Conservation (phyloP, 2,329 filamentous ascomycete species). For the Penicillium sp. region DNA sequence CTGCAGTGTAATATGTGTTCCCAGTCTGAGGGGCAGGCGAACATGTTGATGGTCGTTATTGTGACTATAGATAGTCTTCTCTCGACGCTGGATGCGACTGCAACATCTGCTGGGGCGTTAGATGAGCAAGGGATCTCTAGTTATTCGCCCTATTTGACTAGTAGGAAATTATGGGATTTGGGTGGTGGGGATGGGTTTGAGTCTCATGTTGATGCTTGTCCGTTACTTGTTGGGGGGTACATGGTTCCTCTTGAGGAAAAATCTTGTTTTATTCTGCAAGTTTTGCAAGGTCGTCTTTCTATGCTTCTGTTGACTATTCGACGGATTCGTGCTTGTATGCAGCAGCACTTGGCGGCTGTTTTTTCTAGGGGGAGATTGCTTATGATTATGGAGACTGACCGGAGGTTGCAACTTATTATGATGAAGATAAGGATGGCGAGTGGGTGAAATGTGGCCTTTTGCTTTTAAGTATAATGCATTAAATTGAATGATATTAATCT, state of each 20-base stretch:
- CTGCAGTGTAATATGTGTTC: slow-evolving; percentile 31
- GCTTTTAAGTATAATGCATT: not conserved
- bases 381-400: slow-evolving; percentile 36
- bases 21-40: slow-evolving; percentile 20
- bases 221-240: slow-evolving; percentile 29
- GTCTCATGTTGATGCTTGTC: slow-evolving; percentile 26
- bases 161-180: not conserved
- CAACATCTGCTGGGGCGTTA: slow-evolving; percentile 13
- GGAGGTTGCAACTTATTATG: slow-evolving; percentile 30
- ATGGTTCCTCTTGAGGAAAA: slow-evolving; percentile 30
- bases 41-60: slow-evolving; percentile 32
- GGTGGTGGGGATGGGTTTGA: slow-evolving; percentile 9
- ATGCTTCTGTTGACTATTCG: slow-evolving; percentile 28
- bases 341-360: slow-evolving; percentile 21
- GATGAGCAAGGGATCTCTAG: slow-evolving; percentile 9
- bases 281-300: slow-evolving; percentile 29
- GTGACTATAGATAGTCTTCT: slow-evolving; percentile 33
- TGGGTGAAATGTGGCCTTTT: not conserved
- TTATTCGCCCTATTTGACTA: not conserved
- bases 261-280: slow-evolving; percentile 25
- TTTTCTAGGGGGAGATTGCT: slow-evolving; percentile 24
- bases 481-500: not conserved
- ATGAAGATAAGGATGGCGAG: slow-evolving; percentile 29
- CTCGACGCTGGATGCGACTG: slow-evolving; percentile 24
- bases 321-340: slow-evolving; percentile 27